phyloP scores from a whole-genome alignment of 169 alveolate species.

The Plasmodium inui region DNA sequence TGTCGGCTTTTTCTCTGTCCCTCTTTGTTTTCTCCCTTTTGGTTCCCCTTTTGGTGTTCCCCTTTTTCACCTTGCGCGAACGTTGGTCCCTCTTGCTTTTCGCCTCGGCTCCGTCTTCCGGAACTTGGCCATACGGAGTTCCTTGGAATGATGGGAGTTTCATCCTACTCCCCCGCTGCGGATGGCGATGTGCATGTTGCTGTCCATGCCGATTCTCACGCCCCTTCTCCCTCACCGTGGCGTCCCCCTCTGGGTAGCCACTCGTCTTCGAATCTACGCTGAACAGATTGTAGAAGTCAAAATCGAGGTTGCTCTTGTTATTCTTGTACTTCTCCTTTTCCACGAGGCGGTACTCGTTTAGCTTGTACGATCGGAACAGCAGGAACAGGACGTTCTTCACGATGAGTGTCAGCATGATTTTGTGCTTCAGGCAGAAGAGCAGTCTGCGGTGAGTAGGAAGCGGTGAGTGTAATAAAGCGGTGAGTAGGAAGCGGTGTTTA shows the following conservation, averaged over 20 bases:
- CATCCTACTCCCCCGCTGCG: background rate
- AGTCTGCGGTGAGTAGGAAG: slow-evolving; percentile 5
- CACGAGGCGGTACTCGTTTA: slow-evolving; percentile 52
- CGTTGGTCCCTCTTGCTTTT: background rate
- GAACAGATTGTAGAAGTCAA: slow-evolving; percentile 17
- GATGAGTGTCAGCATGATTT: slow-evolving; percentile 42
- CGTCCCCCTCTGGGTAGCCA: background rate
- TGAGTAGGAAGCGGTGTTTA: background rate
- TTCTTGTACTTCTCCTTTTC: slow-evolving; percentile 66
- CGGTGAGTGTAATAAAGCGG: background rate
- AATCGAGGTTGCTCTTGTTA: slow-evolving; percentile 59
- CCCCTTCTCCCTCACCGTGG: background rate
- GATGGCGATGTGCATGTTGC: background rate
- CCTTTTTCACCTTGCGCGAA: background rate
- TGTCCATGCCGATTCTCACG: too few species aligned
- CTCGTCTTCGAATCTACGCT: slow-evolving; percentile 12
- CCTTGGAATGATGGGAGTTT: background rate
- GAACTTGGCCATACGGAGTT: background rate
- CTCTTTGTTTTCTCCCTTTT: background rate
- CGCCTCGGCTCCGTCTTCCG: background rate
- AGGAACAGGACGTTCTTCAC: slow-evolving; percentile 47
- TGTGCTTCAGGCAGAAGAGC: slow-evolving; percentile 41
- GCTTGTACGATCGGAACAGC: slow-evolving; percentile 54
- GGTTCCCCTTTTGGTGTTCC: background rate
- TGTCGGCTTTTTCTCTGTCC: slow-evolving; percentile 9